Percentiles rank a stretch among this genome's conserved stretches.
Evolutionary conservation across 192 early-diverging fungal genomes (phyloP).

Genomic region (Gamsiella multidivaricata): DNA sequence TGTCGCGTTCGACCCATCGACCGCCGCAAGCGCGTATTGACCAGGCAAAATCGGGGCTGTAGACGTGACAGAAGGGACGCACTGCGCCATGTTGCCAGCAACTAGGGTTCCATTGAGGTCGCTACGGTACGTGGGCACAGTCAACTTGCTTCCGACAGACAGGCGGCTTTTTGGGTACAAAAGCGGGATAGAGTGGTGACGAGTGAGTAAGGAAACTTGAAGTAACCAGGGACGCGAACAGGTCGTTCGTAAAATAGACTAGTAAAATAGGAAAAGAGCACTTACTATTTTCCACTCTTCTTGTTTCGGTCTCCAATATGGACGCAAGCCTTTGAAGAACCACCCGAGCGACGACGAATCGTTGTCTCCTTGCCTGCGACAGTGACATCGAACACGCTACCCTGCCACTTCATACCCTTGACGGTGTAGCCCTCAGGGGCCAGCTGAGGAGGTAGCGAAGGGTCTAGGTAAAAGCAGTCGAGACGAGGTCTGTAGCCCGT

Average conservation of each 20-base stretch:
- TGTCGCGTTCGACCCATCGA: slow-evolving; percentile 46
- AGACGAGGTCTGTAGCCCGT: slow-evolving; percentile 44
- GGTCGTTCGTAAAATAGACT: not conserved
- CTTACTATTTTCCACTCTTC: slow-evolving; percentile 51
- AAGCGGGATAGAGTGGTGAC: not conserved
- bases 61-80: slow-evolving; percentile 8
- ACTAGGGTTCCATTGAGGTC: slow-evolving; percentile 44
- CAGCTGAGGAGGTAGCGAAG: slow-evolving; percentile 46
- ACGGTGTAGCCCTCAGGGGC: slow-evolving; percentile 44
- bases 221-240: too few relatives aligned
- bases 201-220: not conserved
- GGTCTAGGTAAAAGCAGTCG: slow-evolving; percentile 53
- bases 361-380: slow-evolving; percentile 25
- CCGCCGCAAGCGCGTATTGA: slow-evolving; percentile 47
- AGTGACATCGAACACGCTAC: slow-evolving; percentile 49
- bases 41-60: slow-evolving; percentile 22
- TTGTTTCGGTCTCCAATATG: slow-evolving; percentile 44
- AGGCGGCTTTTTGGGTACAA: slow-evolving; percentile 15
- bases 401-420: slow-evolving; percentile 53
- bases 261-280: not conserved
- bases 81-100: slow-evolving; percentile 48
- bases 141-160: slow-evolving; percentile 32
- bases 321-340: slow-evolving; percentile 21
- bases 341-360: slow-evolving; percentile 31
- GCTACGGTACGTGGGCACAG: slow-evolving; percentile 34